A percentile compares a stretch with the other conserved stretches of the same genome.
These are phyloP conservation scores for Wickerhamomyces strasburgensis DNA, from an alignment of 805 yeast species.

Conservation along the genomic window DNA sequence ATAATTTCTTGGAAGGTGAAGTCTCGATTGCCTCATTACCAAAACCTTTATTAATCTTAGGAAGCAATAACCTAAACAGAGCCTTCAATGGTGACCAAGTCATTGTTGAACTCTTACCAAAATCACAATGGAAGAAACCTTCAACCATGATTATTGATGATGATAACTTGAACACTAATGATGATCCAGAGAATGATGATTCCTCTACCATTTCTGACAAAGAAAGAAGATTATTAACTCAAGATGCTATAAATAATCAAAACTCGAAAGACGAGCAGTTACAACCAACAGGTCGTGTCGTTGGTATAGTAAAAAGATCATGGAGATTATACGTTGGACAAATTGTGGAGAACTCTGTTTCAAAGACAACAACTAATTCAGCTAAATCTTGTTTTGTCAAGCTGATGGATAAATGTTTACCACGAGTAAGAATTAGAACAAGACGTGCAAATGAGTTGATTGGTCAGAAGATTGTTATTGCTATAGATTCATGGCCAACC, in stretches of 20 bases:
- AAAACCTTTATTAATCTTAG: slow-evolving; percentile 76
- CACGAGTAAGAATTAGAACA: slow-evolving; percentile 81
- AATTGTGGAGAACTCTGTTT: slow-evolving; percentile 71
- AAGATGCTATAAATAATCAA: slow-evolving; percentile 71
- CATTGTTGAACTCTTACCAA: slow-evolving; percentile 83
- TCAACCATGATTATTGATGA: slow-evolving; percentile 70
- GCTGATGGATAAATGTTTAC: slow-evolving; percentile 84
- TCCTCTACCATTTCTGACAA: slow-evolving; percentile 48
- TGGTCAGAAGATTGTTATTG: slow-evolving; percentile 89
- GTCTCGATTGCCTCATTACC: slow-evolving; percentile 68
- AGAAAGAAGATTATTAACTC: slow-evolving; percentile 68
- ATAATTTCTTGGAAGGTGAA: slow-evolving; percentile 84
- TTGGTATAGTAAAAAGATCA: slow-evolving; percentile 80
- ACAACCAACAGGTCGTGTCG: slow-evolving; percentile 93
- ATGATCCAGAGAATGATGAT: slow-evolving; percentile 41
- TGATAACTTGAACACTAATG: slow-evolving; percentile 19
- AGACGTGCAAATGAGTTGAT: slow-evolving; percentile 76
- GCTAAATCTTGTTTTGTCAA: slow-evolving; percentile 77
- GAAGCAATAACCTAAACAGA: slow-evolving; percentile 81
- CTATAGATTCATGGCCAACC: slow-evolving; percentile 90
- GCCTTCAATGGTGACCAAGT: slow-evolving; percentile 91
- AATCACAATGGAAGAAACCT: slow-evolving; percentile 83
- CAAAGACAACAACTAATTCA: slow-evolving; percentile 54
- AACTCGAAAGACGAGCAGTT: slow-evolving; percentile 43
- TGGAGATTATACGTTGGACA: slow-evolving; percentile 98